A percentile compares a stretch with the other conserved stretches of the same genome.
These are phyloP conservation scores for Boehmeria nivea DNA, from an alignment of 306 rosid genomes.

Conservation along the genomic window DNA sequence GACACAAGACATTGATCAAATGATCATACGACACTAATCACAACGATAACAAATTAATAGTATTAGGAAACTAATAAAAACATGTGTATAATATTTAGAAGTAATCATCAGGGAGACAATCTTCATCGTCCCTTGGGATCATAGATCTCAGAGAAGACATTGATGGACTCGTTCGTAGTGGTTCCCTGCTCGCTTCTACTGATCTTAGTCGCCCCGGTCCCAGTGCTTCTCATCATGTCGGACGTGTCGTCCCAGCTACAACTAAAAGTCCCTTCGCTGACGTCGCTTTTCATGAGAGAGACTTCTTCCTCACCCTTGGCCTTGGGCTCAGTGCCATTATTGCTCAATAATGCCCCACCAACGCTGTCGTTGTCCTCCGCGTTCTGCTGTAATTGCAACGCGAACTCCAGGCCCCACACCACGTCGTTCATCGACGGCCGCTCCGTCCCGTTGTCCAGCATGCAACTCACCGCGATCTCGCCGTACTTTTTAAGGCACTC, in stretches of 20 bases:
- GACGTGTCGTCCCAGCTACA: constrained; percentile 13
- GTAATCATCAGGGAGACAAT: too few relatives aligned
- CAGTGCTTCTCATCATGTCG: not conserved
- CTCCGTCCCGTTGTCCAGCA: constrained; percentile 18
- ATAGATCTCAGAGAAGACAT: constrained; percentile 12
- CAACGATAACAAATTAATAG: too few relatives aligned
- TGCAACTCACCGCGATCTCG: constrained; percentile 14
- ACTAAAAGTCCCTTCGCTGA: not conserved
- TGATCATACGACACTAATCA: too few relatives aligned
- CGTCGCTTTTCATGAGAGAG: not conserved
- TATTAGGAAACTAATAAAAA: too few relatives aligned
- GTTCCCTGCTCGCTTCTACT: not conserved
- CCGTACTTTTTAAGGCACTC: constrained; percentile 15
- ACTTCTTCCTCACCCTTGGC: not conserved
- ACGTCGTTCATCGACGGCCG: constrained; percentile 31
- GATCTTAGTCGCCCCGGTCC: not conserved
- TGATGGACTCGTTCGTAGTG: not conserved
- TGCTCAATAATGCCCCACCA: not conserved
- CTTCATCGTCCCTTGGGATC: constrained; percentile 9
- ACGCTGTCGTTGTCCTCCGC: constrained; percentile 7
- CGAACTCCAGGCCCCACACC: constrained; percentile 20
- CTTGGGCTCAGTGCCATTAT: too few relatives aligned
- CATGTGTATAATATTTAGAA: too few relatives aligned
- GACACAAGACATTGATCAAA: too few relatives aligned
- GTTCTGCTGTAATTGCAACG: constrained; percentile 18